These are phyloP conservation scores for Vararia minispora DNA, from an alignment of 768 basidiomycete species.

Conservation along the genomic window DNA sequence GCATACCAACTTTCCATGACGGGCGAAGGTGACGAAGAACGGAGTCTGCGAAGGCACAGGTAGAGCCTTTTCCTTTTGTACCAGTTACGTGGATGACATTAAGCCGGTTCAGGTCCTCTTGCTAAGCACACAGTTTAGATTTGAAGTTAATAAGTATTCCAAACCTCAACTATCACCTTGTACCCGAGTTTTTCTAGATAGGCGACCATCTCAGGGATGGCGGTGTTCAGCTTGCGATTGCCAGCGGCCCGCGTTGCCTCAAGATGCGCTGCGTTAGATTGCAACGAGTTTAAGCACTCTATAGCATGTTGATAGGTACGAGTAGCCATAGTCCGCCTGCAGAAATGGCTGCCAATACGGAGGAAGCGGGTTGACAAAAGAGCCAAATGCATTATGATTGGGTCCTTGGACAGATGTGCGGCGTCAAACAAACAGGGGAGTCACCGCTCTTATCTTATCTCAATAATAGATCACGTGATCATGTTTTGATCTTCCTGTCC, in stretches of 20 bases:
- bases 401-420: too few relatives aligned
- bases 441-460: too few relatives aligned
- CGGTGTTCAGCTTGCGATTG: constrained; percentile 41
- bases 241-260: constrained; percentile 75
- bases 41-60: constrained; percentile 85
- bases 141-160: constrained; percentile 12
- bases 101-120: constrained; percentile 71
- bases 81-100: constrained; percentile 97
- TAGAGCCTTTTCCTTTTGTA: constrained; percentile 97
- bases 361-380: too few relatives aligned
- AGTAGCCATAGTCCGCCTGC: constrained; percentile 39
- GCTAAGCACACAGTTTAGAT: constrained; percentile 30
- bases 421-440: too few relatives aligned
- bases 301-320: constrained; percentile 67
- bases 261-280: constrained; percentile 89
- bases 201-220: constrained; percentile 84
- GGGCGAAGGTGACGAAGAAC: constrained; percentile 71
- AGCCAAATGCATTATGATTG: too few relatives aligned
- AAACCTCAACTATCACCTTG: constrained; percentile 38
- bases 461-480: too few relatives aligned
- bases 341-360: too few relatives aligned
- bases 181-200: constrained; percentile 85
- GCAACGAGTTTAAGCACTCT: constrained; percentile 63
- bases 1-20: constrained; percentile 70
- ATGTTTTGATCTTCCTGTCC: too few relatives aligned